Evolutionary conservation across 169 alveolate genomes (phyloP), one percentile per base, ranked within the genome.

Genomic region (Theileria sp.): DNA sequence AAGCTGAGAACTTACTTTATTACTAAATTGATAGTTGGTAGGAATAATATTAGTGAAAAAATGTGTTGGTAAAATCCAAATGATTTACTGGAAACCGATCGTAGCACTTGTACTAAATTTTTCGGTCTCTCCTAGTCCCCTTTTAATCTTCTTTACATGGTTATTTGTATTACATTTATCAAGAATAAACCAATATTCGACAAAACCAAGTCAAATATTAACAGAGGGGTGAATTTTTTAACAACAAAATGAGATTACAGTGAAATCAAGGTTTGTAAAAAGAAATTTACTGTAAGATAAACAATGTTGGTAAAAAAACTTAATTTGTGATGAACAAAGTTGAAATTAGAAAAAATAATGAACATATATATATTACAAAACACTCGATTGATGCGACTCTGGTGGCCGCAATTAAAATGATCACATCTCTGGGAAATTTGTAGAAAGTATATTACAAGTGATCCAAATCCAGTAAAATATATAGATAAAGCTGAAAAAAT

Each of bases 331-430:
- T 44, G 17, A 44, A 61, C 36, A 32, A 61, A 13, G 36, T 30
- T 61, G 69, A 10, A 44, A 44, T 44, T 44, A 44, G 54, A 44
- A 44, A 44, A 44, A 44, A 44, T 44, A 44, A 44, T 44, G 54
- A 44, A 44, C 54, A 44, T 25, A 68, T 68, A n/a, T n/a, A 68
- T 32, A 68, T 36, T 32, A 36, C 32, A 32, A 25, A 28, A 68
- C 49, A 32, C 76, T 25, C 19, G 34, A 71, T 21, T 36, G 28
- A 58, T 50, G 79, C 79, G 79, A 71, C 79, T 71, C 68, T 71
- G 64, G 17, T 71, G 54, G 79, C 79, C 79, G 79, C 79, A 50
- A 38, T 5, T 58, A 49, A 36, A 54, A 6, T 19, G 51, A 50
- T 71, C 79, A 71, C 79, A 71, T 71, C 54, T 71, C 79, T 70